phyloP scores from a whole-genome alignment of 2,329 filamentous ascomycete species.

The Pseudogymnoascus sp. region DNA sequence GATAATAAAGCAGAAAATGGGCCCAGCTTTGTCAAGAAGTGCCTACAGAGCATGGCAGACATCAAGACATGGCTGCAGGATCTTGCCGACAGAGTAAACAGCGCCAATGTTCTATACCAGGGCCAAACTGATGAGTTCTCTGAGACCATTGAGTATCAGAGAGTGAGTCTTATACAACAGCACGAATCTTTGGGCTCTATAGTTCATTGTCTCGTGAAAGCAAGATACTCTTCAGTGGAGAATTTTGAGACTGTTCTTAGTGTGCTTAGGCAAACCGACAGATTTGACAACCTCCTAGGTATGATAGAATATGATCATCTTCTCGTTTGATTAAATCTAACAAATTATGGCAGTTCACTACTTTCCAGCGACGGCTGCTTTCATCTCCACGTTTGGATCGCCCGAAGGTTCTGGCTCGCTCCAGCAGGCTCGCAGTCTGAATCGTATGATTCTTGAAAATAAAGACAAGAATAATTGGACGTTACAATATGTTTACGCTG shows the following conservation, averaged over 20 bases:
- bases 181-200: constrained; percentile 85
- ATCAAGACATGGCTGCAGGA: constrained; percentile 70
- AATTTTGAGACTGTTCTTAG: constrained; percentile 69
- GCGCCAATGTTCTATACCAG: constrained; percentile 66
- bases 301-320: constrained; percentile 19
- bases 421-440: constrained; percentile 60
- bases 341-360: constrained; percentile 56
- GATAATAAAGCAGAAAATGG: constrained; percentile 39
- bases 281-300: constrained; percentile 61
- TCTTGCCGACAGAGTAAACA: constrained; percentile 67
- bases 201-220: constrained; percentile 68
- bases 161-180: constrained; percentile 72
- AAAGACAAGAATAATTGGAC: constrained; percentile 64
- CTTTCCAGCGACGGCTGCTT: constrained; percentile 68
- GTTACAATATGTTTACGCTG: constrained; percentile 68
- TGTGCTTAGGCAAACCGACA: constrained; percentile 61
- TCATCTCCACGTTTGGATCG: constrained; percentile 71
- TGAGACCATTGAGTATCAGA: constrained; percentile 74
- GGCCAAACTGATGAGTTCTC: constrained; percentile 53
- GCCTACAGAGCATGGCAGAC: constrained; percentile 65
- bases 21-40: constrained; percentile 62
- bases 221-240: constrained; percentile 57
- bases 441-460: constrained; percentile 58
- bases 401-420: constrained; percentile 62
- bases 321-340: constrained; percentile 15